Conservation (phyloP, 257 asterid species). For the Perilla frutescens region DNA sequence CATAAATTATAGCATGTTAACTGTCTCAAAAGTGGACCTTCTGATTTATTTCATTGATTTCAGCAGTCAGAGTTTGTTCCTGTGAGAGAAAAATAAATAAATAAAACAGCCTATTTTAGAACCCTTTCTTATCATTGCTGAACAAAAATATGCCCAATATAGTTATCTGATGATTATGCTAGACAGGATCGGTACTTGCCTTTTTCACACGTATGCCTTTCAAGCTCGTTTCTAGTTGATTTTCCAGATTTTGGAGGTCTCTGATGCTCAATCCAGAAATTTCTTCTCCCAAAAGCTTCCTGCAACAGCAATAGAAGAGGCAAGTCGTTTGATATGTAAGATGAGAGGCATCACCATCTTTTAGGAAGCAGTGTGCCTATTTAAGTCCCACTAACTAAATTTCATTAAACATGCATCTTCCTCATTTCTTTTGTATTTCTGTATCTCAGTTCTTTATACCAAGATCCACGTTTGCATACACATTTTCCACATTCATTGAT, state of each 20-base stretch:
- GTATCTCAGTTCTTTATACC: not conserved
- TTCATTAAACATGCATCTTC: constrained; percentile 2
- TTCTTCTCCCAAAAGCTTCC: constrained; percentile 73
- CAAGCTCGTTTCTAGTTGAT: constrained; percentile 63
- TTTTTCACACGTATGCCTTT: constrained; percentile 60
- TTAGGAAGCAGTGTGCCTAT: not conserved
- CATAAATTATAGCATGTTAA: constrained; percentile 12
- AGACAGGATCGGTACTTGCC: constrained; percentile 39
- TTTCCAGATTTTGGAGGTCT: constrained; percentile 67
- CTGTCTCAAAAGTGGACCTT: constrained; percentile 52
- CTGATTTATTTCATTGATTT: constrained; percentile 60
- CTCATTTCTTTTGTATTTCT: not conserved
- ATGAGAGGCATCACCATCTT: not conserved
- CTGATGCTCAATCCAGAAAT: constrained; percentile 55
- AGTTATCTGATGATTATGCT: constrained; percentile 1
- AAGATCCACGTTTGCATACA: not conserved
- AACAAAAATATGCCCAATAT: not conserved
- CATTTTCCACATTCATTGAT: not conserved
- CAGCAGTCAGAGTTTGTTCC: constrained; percentile 58
- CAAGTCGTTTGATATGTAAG: constrained; percentile 27
- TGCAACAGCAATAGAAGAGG: constrained; percentile 38
- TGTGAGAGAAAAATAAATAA: constrained; percentile 33
- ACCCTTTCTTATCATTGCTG: not conserved
- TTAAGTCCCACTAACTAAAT: not conserved
- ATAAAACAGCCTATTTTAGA: not conserved